Base-by-base conservation (phyloP, 805 yeast species). In the Yamadazyma sp. region DNA sequence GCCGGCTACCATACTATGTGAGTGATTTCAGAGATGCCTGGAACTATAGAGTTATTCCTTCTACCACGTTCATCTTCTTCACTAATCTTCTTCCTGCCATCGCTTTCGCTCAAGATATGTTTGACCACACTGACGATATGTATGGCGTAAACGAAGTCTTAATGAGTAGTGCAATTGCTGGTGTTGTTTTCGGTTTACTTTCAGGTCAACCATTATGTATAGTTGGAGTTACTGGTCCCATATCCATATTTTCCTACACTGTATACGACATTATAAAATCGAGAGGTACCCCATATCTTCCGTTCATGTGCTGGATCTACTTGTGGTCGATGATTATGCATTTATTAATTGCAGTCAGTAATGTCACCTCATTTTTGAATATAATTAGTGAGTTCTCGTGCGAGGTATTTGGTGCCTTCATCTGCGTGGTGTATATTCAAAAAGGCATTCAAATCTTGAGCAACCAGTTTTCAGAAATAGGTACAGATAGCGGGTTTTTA, bases 171-270 rank as follows among this genome's bases (percentile, higher is more conserved):
- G 96, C 96, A 0, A 60, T 93, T 55, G 97, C 87, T 0, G 97
- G 98, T 0, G 73, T 90, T 4, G 80, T 86, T 1, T 91, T 93
- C 65, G 96, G 98, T 0, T 48, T 85, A 5, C 67, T 90, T 40
- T 72, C 84, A 0, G 98, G 97, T 0, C 96, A 90, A 50, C 99
- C 99, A 0, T 61, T 93, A 18, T 86, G 96, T 52, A 85, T 91
- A 17, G 98, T 93, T 6, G 99, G 99, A 3, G 97, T 91, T 4
- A 93, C 98, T 0, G 99, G 98, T 0, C 99, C 99, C 0, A 82
- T 93, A 11, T 67, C 95, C 2, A 90, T 91, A 43, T 91, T 93
- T 71, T 86, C 86, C 53, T 89, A 88, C 52, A 93, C 98, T 0
- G 90, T 93, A 1, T 86, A 82, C 54, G 83, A 82, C 42, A 71